Base-by-base conservation (phyloP, 2,329 filamentous ascomycete species). In the Xylariaceae sp. region DNA sequence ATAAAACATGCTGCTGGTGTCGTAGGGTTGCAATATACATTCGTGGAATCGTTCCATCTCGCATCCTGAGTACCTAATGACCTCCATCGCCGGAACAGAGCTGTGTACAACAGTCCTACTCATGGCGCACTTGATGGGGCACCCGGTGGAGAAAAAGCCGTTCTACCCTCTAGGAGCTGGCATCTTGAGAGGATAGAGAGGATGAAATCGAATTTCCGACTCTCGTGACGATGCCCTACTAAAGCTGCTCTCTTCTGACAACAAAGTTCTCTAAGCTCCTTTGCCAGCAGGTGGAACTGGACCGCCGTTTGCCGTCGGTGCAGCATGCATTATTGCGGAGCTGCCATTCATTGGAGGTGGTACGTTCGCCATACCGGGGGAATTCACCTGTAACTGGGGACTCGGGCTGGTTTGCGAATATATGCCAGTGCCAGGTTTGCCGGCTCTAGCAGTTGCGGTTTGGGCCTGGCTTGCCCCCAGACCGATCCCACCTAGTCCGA, bases 401-500 rank as follows among this genome's bases (percentile, higher is more conserved):
- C 65, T 68, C 16, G 69, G 66, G 46, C 61, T 71, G 9, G 67
- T 41, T 12, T 65, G 58, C 12, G 63, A 49, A 52, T 64, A 70
- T 33, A 60, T 67, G 11, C 58, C 43, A 9, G 37, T 53, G n/a
- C 48, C 46, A n/a, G 69, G 63, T 48, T 69, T 64, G 37, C 60
- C 48, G 17, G 63, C 58, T 48, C 69, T 63, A 29, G 60, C 58
- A 26, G 62, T 63, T 36, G 55, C 61, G 37, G 69, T 59, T 47
- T 67, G 64, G n/a, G 63, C 44, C 16, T 65, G 59, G 51, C 65
- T 67, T 4, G 62, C 63, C 44, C 69, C 69, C 2, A 72, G 57
- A 24, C 70, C 69, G 33, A 71, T 71, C 17, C 70, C 69, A 29
- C 70, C 65, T 14, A 71, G 58, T 16, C 70, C 70, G 19, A 71